Evolutionary conservation across 2,329 filamentous ascomycete genomes (phyloP).

Genomic region (Teratosphaeria gauchensis): DNA sequence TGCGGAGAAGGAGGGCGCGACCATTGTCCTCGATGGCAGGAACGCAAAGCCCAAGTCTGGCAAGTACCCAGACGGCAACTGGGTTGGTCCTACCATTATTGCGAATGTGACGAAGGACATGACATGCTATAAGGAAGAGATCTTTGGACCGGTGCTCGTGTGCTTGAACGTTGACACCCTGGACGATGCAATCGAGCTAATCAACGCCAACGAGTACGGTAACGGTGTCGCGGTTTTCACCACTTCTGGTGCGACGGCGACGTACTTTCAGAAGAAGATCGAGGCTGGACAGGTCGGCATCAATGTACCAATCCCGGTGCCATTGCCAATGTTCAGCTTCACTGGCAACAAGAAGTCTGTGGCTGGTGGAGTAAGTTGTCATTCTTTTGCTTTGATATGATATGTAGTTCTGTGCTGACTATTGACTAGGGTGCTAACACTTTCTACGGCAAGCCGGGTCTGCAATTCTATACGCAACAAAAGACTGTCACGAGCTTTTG

Average conservation of each 20-base stretch:
- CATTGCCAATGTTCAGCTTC: slow-evolving; percentile 29
- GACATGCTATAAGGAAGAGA: slow-evolving; percentile 77
- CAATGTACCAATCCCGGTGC: slow-evolving; percentile 68
- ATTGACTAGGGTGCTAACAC: slow-evolving; percentile 62
- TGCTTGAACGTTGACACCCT: slow-evolving; percentile 43
- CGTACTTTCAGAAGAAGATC: slow-evolving; percentile 68
- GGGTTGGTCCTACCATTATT: slow-evolving; percentile 73
- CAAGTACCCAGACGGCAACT: slow-evolving; percentile 43
- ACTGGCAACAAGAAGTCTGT: slow-evolving; percentile 74
- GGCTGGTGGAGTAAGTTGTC: slow-evolving; percentile 54
- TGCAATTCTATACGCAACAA: slow-evolving; percentile 92
- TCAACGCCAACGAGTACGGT: slow-evolving; percentile 79
- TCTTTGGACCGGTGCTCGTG: slow-evolving; percentile 68
- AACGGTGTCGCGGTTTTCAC: slow-evolving; percentile 85
- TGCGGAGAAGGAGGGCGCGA: slow-evolving; percentile 72
- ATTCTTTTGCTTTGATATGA: background rate
- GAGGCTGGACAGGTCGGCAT: slow-evolving; percentile 80
- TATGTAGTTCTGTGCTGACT: background rate
- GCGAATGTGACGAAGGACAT: slow-evolving; percentile 69
- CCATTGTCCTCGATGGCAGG: slow-evolving; percentile 70
- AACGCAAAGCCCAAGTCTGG: slow-evolving; percentile 29
- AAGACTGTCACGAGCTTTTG: slow-evolving; percentile 96
- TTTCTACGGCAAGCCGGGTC: slow-evolving; percentile 87
- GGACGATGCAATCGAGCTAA: slow-evolving; percentile 69
- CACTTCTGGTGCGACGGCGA: slow-evolving; percentile 63